Evolutionary conservation across 2,329 filamentous ascomycete genomes (phyloP).

Genomic region (Fusarium sp.): DNA sequence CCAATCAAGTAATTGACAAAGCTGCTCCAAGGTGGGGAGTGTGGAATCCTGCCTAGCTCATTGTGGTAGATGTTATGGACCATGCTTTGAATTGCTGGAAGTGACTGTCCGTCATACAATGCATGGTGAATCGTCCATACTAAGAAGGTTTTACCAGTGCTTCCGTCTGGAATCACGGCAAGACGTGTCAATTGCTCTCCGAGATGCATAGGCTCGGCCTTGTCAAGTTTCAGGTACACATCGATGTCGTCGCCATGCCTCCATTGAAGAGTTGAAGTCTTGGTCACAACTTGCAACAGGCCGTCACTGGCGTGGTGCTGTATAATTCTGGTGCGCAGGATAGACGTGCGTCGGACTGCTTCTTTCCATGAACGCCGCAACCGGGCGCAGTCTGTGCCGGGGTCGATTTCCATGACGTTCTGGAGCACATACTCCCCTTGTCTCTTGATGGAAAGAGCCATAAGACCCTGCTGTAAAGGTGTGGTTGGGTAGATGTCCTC

Average conservation of each 20-base stretch:
- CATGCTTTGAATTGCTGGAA: constrained; percentile 17
- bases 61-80: constrained; percentile 15
- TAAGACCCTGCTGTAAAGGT: constrained; percentile 64
- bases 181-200: constrained; percentile 19
- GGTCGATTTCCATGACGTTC: constrained; percentile 9
- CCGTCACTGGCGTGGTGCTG: background rate
- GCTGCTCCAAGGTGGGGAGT: constrained; percentile 1
- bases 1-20: constrained; percentile 11
- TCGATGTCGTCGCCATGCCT: background rate
- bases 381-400: background rate
- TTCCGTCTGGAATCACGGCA: constrained; percentile 6
- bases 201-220: constrained; percentile 10
- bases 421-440: constrained; percentile 21
- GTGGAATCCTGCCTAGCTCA: background rate
- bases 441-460: constrained; percentile 58
- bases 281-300: background rate
- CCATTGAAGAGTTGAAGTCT: background rate
- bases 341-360: background rate
- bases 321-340: constrained; percentile 1
- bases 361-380: constrained; percentile 31
- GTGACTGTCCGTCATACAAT: constrained; percentile 34
- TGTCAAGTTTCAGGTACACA: constrained; percentile 3
- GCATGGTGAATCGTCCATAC: constrained; percentile 41
- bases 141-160: background rate
- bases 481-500: constrained; percentile 67